These are phyloP conservation scores for Apiotrichum brassicae DNA, from an alignment of 1,284 basidiomycete species.

Conservation along the genomic window DNA sequence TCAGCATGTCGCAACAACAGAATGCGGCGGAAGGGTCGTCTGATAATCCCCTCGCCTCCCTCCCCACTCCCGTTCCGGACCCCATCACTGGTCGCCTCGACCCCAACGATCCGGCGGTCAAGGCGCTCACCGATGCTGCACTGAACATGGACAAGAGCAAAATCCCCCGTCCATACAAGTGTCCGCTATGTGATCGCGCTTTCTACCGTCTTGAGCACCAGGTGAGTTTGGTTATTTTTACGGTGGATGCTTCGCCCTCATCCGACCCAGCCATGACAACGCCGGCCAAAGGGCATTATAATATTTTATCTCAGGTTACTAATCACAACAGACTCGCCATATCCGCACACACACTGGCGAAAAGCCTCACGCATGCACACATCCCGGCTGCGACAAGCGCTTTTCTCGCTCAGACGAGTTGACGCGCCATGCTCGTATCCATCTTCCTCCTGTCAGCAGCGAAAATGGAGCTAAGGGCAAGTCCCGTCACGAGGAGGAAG, in stretches of 20 bases:
- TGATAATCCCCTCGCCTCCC: constrained; percentile 16
- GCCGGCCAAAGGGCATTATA: neutral
- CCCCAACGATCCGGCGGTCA: constrained; percentile 48
- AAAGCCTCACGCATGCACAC: constrained; percentile 90
- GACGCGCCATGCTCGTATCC: constrained; percentile 91
- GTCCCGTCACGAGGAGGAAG: constrained; percentile 30
- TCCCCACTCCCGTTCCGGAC: constrained; percentile 36
- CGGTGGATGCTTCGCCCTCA: too few relatives aligned
- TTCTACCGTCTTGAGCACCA: constrained; percentile 90
- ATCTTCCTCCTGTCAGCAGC: constrained; percentile 51
- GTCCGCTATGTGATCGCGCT: constrained; percentile 82
- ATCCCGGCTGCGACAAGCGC: constrained; percentile 93
- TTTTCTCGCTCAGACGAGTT: constrained; percentile 97
- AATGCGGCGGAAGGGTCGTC: constrained; percentile 9
- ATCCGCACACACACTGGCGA: constrained; percentile 98
- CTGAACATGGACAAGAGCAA: constrained; percentile 51
- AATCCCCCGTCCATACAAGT: constrained; percentile 82
- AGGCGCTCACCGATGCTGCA: constrained; percentile 47
- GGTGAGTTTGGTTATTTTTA: constrained; percentile 52
- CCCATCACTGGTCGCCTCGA: constrained; percentile 47
- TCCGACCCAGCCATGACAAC: neutral
- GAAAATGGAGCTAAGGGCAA: constrained; percentile 31
- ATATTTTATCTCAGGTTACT: neutral
- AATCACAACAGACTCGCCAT: constrained; percentile 72
- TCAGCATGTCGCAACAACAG: constrained; percentile 10